Percentiles rank a stretch among this genome's conserved stretches.
These are phyloP conservation scores for Coniochaeta sp. DNA, from an alignment of 2,329 filamentous ascomycete genomes.

Conservation along the genomic window DNA sequence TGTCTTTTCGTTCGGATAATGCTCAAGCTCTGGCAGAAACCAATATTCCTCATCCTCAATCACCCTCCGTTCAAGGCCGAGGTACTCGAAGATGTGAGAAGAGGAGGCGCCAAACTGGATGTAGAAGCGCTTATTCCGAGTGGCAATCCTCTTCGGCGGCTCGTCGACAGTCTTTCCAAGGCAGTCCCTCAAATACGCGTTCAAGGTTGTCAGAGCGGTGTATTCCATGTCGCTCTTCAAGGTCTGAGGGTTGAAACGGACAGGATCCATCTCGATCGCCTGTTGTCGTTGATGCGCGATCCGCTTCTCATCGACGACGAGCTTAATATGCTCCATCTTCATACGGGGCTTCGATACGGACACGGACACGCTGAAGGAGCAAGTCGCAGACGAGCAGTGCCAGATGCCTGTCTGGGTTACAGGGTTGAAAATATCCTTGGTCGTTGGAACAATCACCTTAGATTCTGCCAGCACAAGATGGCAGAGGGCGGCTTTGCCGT, in stretches of 20 bases:
- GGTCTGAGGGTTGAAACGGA: slow-evolving; percentile 31
- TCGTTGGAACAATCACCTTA: neutral
- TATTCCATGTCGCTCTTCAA: slow-evolving; percentile 30
- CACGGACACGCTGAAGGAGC: slow-evolving; percentile 33
- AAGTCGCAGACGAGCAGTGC: slow-evolving; percentile 31
- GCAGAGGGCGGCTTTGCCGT: slow-evolving; percentile 10
- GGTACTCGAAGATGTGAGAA: slow-evolving; percentile 36
- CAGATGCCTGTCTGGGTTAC: slow-evolving; percentile 27
- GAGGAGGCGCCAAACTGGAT: slow-evolving; percentile 45
- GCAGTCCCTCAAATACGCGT: slow-evolving; percentile 44
- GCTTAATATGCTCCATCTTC: slow-evolving; percentile 28
- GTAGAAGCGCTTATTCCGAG: slow-evolving; percentile 48
- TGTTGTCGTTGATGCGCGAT: slow-evolving; percentile 30
- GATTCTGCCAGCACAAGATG: slow-evolving; percentile 13
- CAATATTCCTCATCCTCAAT: slow-evolving; percentile 30
- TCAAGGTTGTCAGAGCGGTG: slow-evolving; percentile 36
- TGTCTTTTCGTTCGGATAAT: slow-evolving; percentile 27
- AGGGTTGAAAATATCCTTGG: slow-evolving; percentile 28
- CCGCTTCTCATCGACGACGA: slow-evolving; percentile 36
- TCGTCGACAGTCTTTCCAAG: slow-evolving; percentile 28
- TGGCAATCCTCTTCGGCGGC: slow-evolving; percentile 37
- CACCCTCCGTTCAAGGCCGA: slow-evolving; percentile 37
- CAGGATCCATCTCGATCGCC: slow-evolving; percentile 36
- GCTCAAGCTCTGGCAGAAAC: slow-evolving; percentile 24
- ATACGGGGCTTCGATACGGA: slow-evolving; percentile 44